Base-by-base conservation (phyloP, 2,329 filamentous ascomycete species). In the Aphanocladium album region DNA sequence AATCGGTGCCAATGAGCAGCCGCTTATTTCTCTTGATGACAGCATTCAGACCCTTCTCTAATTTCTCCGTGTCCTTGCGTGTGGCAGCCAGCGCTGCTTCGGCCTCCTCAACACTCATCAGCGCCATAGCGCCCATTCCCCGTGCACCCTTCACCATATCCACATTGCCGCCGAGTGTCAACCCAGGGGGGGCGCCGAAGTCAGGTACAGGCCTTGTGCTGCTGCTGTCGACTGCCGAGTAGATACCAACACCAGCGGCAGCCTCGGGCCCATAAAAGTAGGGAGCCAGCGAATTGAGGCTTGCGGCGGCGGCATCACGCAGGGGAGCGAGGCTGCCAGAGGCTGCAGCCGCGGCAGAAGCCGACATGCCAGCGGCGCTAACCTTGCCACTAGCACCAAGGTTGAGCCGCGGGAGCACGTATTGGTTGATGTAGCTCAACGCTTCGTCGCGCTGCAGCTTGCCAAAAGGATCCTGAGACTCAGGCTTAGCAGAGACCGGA, bases 371-470 rank as follows among this genome's bases (percentile, higher is more conserved):
- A 11, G 49, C 63, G 2, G 57, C 63, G 25, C 72, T 69, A 6
- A 74, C 74, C 67, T 78, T 73, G 62, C 80, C 81, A 60, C 77
- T 76, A 30, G 76, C 77, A 43, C 80, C 80, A 2, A 84, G 74
- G 64, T 83, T 84, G 17, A 85, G 76, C 4, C 81, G 80, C 19
- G 86, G 85, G 37, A 88, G 76, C 2, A 89, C 83, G 64, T 86
- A 87, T 71, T 89, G 85, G 70, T 89, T 88, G 72, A 89, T 87
- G 72, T 87, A 88, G 70, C 81, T 83, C 45, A 89, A 80, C 0
- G 84, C 84, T 67, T 88, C 85, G 66, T 88, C 85, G 14, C 84
- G 81, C 70, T 86, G 84, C 65, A 88, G 84, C 75, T 88, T 88
- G 64, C 80, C 80, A 27, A 87, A 79, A 1, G 85, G 83, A 65